Evolutionary conservation across 2,329 filamentous ascomycete genomes (phyloP).

Genomic region (Ampelomyces quisqualis): DNA sequence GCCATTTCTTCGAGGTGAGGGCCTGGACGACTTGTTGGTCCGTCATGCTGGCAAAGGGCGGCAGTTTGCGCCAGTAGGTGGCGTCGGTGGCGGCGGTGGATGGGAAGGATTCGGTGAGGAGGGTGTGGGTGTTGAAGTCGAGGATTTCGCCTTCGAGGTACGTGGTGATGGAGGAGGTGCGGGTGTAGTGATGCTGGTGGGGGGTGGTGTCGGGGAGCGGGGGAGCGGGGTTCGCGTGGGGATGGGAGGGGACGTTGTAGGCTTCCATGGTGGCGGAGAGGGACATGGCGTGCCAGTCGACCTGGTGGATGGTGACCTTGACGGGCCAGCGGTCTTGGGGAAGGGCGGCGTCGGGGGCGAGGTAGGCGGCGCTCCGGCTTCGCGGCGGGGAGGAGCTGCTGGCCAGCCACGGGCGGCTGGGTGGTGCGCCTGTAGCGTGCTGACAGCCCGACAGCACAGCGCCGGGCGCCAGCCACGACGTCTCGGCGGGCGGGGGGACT

Average conservation of each 20-base stretch:
- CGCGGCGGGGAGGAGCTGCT: constrained; percentile 34
- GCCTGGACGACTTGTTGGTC: constrained; percentile 48
- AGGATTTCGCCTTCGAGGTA: constrained; percentile 70
- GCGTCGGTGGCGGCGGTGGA: constrained; percentile 49
- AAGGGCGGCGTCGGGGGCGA: constrained; percentile 21
- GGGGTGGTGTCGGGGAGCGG: constrained; percentile 10
- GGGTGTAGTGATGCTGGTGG: constrained; percentile 24
- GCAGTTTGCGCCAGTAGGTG: constrained; percentile 52
- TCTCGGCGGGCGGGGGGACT: constrained; percentile 54
- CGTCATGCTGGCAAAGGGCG: constrained; percentile 44
- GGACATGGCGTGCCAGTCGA: constrained; percentile 62
- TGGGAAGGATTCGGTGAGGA: constrained; percentile 55
- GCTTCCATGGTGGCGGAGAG: constrained; percentile 69
- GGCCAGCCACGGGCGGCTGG: constrained; percentile 43
- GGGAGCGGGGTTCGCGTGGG: constrained; percentile 33
- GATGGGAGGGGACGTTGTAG: constrained; percentile 62
- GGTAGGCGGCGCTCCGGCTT: constrained; percentile 18
- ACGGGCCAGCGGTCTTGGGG: constrained; percentile 65
- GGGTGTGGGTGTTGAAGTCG: constrained; percentile 55
- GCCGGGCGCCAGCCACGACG: constrained; percentile 64
- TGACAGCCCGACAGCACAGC: constrained; percentile 63
- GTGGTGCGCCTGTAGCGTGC: constrained; percentile 51
- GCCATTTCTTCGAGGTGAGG: constrained; percentile 46
- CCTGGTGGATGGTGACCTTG: constrained; percentile 63
- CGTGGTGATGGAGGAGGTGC: constrained; percentile 58